These are phyloP conservation scores for Canavalia ensiformis DNA, from an alignment of 306 rosid species.

Conservation along the genomic window DNA sequence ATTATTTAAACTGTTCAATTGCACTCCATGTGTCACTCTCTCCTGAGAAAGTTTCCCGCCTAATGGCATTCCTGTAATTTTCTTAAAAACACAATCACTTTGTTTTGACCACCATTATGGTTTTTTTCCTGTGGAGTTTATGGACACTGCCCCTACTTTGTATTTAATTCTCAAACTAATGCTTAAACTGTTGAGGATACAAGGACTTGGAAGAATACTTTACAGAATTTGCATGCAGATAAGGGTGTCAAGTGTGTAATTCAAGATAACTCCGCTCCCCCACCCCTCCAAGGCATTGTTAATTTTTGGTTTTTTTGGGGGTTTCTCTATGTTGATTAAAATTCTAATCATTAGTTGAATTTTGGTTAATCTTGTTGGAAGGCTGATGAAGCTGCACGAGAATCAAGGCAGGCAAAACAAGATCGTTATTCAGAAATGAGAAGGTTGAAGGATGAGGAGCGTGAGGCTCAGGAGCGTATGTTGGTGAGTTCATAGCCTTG, in stretches of 20 bases:
- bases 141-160: neutral
- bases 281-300: neutral
- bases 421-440: slow-evolving; percentile 84
- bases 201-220: slow-evolving; percentile 33
- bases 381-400: slow-evolving; percentile 93
- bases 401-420: slow-evolving; percentile 78
- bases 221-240: slow-evolving; percentile 14
- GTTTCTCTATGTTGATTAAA: slow-evolving; percentile 21
- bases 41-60: neutral
- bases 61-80: neutral
- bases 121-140: neutral
- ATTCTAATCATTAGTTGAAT: slow-evolving; percentile 28
- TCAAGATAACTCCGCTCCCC: neutral
- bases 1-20: neutral
- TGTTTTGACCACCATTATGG: neutral
- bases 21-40: neutral
- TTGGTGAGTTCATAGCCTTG: slow-evolving; percentile 63
- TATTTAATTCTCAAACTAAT: slow-evolving; percentile 26
- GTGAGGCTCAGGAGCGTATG: slow-evolving; percentile 75
- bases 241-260: neutral
- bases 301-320: neutral
- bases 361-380: slow-evolving; percentile 50
- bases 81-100: neutral
- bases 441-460: slow-evolving; percentile 97
- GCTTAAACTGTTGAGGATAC: slow-evolving; percentile 15